phyloP scores from a whole-genome alignment of 305 asterid genomes.

The Rubia balearica region DNA sequence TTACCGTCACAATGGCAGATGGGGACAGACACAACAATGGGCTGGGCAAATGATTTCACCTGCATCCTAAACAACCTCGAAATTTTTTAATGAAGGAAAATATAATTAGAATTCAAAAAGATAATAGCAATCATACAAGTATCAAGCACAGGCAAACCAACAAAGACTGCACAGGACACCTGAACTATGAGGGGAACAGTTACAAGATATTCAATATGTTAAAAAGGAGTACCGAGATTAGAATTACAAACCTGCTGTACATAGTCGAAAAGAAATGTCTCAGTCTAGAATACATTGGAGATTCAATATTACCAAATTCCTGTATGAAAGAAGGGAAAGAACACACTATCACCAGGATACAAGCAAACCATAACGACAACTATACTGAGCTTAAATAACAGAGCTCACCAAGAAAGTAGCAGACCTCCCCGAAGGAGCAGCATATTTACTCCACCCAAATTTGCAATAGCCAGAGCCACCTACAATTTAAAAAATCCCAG shows the following conservation, averaged over 20 bases:
- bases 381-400: slow-evolving; percentile 18
- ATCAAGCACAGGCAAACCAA: slow-evolving; percentile 4
- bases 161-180: background rate
- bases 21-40: slow-evolving; percentile 82
- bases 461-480: slow-evolving; percentile 98
- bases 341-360: slow-evolving; percentile 10
- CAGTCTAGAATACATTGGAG: slow-evolving; percentile 90
- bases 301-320: slow-evolving; percentile 95
- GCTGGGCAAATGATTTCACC: slow-evolving; percentile 78
- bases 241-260: slow-evolving; percentile 60
- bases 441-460: slow-evolving; percentile 94
- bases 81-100: background rate
- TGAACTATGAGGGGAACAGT: background rate
- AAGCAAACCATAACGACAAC: background rate
- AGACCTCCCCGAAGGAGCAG: slow-evolving; percentile 87
- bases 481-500: slow-evolving; percentile 17
- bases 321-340: slow-evolving; percentile 26
- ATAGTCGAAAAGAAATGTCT: slow-evolving; percentile 87
- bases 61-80: slow-evolving; percentile 71
- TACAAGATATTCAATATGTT: background rate
- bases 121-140: slow-evolving; percentile 5
- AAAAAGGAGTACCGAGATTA: background rate
- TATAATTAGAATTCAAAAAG: slow-evolving; percentile 14
- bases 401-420: slow-evolving; percentile 84
- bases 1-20: slow-evolving; percentile 83